Evolutionary conservation across 352 stramenopile genomes (phyloP).

Genomic region (Globisporangium recalcitrans): DNA sequence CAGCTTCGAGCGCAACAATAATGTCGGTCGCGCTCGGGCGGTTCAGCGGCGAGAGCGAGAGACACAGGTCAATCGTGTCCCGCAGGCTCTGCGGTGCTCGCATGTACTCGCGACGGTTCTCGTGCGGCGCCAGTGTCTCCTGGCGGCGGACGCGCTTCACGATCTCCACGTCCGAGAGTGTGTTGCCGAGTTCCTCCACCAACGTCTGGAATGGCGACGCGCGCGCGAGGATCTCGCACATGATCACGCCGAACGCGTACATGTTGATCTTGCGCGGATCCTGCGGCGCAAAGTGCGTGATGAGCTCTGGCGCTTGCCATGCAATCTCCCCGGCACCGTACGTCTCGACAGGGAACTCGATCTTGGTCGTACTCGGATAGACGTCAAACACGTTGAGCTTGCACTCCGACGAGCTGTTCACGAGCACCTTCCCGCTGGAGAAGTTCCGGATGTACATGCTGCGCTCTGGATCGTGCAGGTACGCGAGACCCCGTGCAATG

Average conservation of each 20-base stretch:
- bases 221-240: conserved; percentile 53
- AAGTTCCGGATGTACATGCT: conserved; percentile 43
- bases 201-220: conserved; percentile 41
- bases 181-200: conserved; percentile 41
- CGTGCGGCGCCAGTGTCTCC: conserved; percentile 37
- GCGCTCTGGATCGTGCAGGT: conserved; percentile 50
- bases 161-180: conserved; percentile 46
- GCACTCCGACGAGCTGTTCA: conserved; percentile 36
- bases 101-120: conserved; percentile 35
- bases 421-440: conserved; percentile 53
- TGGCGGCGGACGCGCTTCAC: conserved; percentile 34
- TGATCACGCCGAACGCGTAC: conserved; percentile 56
- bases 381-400: conserved; percentile 61
- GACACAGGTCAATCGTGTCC: conserved; percentile 36
- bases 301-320: conserved; percentile 51
- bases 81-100: conserved; percentile 32
- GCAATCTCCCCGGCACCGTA: conserved; percentile 51
- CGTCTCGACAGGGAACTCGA: conserved; percentile 11
- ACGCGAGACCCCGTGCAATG: conserved; percentile 50
- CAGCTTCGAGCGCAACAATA: conserved; percentile 28
- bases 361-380: conserved; percentile 32
- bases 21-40: conserved; percentile 41
- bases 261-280: conserved; percentile 48
- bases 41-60: conserved; percentile 52
- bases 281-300: conserved; percentile 37